These are phyloP conservation scores for Penicillium angulare DNA, from an alignment of 495 filamentous ascomycete genomes.

Conservation along the genomic window DNA sequence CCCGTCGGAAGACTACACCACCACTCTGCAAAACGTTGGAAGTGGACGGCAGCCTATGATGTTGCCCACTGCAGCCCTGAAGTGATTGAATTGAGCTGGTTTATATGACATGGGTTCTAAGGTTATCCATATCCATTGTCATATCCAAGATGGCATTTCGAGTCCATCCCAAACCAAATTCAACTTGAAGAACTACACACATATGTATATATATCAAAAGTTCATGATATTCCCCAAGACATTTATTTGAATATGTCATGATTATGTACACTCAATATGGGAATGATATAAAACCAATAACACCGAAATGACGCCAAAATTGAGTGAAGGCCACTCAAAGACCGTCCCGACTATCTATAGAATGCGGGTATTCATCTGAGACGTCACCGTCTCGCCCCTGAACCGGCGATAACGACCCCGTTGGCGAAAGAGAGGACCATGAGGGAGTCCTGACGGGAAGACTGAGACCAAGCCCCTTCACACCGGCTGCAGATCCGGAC, in stretches of 20 bases:
- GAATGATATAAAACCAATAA: background rate
- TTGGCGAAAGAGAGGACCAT: conserved; percentile 39
- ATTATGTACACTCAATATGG: background rate
- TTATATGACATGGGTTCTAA: no score
- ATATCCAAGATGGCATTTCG: no score
- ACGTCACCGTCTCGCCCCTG: conserved; percentile 18
- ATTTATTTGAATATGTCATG: no score
- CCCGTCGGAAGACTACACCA: no score
- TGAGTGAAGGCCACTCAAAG: background rate
- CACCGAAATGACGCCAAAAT: background rate
- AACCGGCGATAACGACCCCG: conserved; percentile 29
- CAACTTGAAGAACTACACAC: background rate
- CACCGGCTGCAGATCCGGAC: conserved; percentile 26
- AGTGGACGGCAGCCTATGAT: no score
- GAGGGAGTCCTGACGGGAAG: conserved; percentile 34
- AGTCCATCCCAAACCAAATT: no score
- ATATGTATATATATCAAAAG: background rate
- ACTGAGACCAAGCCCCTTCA: conserved; percentile 42
- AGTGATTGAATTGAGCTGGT: no score
- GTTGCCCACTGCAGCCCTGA: no score
- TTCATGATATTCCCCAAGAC: background rate
- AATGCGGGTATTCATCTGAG: conserved; percentile 19
- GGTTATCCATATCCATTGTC: no score
- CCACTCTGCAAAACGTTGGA: no score
- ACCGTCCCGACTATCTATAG: conserved; percentile 16